Evolutionary conservation across 139 green algal species (phyloP).

Genomic region (Coccomyxa sp.): DNA sequence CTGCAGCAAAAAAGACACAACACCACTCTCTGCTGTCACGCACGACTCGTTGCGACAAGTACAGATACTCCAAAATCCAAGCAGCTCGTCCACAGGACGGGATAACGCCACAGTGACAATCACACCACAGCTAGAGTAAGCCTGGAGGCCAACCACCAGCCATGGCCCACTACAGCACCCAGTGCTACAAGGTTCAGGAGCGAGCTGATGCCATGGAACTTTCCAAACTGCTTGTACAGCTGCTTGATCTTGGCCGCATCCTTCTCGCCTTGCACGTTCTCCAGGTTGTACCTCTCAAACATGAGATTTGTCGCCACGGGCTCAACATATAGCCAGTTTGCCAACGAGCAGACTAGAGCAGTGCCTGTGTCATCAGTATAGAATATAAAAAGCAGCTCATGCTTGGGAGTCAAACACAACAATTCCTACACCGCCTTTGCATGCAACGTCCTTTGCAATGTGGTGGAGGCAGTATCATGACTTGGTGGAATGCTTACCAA

Average conservation of each 20-base stretch:
- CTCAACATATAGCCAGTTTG: conserved; percentile 57
- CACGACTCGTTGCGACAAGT: too few relatives aligned
- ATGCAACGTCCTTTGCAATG: too few relatives aligned
- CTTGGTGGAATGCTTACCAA: conserved; percentile 3
- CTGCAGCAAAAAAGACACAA: too few relatives aligned
- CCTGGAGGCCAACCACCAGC: conserved; percentile 33
- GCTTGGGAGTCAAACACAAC: neutral
- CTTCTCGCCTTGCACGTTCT: conserved; percentile 38
- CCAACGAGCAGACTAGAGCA: conserved; percentile 33
- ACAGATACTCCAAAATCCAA: too few relatives aligned
- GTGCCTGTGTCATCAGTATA: conserved; percentile 5
- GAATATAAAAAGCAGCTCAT: neutral
- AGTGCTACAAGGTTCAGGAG: conserved; percentile 57
- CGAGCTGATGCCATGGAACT: conserved; percentile 51
- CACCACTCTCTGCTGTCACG: too few relatives aligned
- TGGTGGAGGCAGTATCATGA: too few relatives aligned
- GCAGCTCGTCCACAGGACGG: too few relatives aligned
- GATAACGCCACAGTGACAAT: too few relatives aligned
- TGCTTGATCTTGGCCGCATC: conserved; percentile 43
- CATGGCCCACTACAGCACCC: conserved; percentile 36
- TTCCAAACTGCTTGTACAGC: conserved; percentile 60
- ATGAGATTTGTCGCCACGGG: conserved; percentile 55
- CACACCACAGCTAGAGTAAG: conserved; percentile 1
- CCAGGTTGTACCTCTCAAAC: conserved; percentile 66
- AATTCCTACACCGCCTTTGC: neutral